These are phyloP conservation scores for Spirogloea muscicola DNA, from an alignment of 139 green algal species.

Conservation along the genomic window DNA sequence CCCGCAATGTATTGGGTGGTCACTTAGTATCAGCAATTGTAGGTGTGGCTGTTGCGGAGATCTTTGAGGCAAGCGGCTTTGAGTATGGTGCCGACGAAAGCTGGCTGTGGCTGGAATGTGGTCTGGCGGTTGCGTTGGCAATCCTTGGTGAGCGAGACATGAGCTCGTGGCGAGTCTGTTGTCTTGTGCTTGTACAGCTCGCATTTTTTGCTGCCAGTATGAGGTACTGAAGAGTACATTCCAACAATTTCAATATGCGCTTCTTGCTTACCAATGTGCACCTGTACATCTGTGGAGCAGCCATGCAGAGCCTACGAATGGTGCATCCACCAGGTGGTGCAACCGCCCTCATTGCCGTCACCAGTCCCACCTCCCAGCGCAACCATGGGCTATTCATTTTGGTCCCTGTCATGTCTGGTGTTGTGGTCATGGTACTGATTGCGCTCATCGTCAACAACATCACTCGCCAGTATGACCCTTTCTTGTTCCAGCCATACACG, in stretches of 20 bases:
- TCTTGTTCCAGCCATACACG: neutral
- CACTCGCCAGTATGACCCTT: slow-evolving; percentile 6
- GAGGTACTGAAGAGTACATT: too few relatives aligned
- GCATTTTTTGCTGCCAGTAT: too few relatives aligned
- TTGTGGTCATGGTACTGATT: slow-evolving; percentile 17
- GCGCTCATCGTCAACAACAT: slow-evolving; percentile 38
- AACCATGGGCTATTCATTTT: slow-evolving; percentile 34
- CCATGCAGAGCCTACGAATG: slow-evolving; percentile 14
- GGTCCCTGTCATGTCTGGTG: slow-evolving; percentile 15
- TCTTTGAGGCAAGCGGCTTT: slow-evolving; percentile 9
- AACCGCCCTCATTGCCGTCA: slow-evolving; percentile 29
- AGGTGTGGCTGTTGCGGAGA: slow-evolving; percentile 21
- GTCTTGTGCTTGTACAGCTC: too few relatives aligned
- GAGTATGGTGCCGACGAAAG: neutral
- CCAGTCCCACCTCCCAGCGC: neutral
- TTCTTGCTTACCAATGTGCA: too few relatives aligned
- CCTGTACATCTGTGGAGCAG: too few relatives aligned
- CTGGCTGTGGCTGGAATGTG: slow-evolving; percentile 19
- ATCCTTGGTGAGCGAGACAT: too few relatives aligned
- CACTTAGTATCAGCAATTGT: slow-evolving; percentile 12
- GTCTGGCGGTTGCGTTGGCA: slow-evolving; percentile 17
- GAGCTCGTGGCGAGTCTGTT: too few relatives aligned
- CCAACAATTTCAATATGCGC: too few relatives aligned
- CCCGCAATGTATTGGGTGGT: slow-evolving; percentile 13
- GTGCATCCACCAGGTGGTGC: slow-evolving; percentile 33